Base-by-base conservation (phyloP, 129 eudicot species). In the Flaveria brownii region DNA sequence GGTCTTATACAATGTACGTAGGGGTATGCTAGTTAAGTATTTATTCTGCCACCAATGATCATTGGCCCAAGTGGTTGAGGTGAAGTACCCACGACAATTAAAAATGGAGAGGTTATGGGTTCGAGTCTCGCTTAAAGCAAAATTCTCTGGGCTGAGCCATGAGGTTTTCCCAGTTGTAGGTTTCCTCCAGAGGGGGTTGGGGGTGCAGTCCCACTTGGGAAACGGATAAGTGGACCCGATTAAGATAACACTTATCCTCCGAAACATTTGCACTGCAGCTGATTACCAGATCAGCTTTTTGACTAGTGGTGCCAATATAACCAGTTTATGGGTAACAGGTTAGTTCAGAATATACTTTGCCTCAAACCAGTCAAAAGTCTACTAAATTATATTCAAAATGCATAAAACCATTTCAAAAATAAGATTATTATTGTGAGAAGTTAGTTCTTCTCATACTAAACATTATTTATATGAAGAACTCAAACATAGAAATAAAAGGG, bases 281-380 rank as follows among this genome's bases (percentile, higher is more conserved):
- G 9, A 61, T 61, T 61, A 14, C 69, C 4, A 28, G 45, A 63
- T 63, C 12, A 63, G 22, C 23, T 63, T 25, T 25, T 10, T 11
- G 66, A 12, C 66, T 8, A n/a, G 22, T 28, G 46, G 61, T 49
- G 23, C 61, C 61, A 49, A 22, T 9, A 49, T 1, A 8, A 47
- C 62, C 36, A 26, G 17, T 41, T 66, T 66, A 63, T 63, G 69
- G 56, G 36, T 12, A 50, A 36, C 8, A 8, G 47, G 43, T 50
- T n/a, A 46, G 43, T 49, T 26, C 43, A 30, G 46, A 9, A 23
- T 46, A 51, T 15, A 51, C 17, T 15, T 70, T 9, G 47, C 9
- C 28, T 70, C 45, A 70, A 15, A 70, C 5, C 16, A 45, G 46
- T 50, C 33, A 14, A 70, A 70, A 70, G 75, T 49, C 20, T 13